These are phyloP conservation scores for Symbiodinium pilosum DNA, from an alignment of 73 alveolate genomes.

Conservation along the genomic window DNA sequence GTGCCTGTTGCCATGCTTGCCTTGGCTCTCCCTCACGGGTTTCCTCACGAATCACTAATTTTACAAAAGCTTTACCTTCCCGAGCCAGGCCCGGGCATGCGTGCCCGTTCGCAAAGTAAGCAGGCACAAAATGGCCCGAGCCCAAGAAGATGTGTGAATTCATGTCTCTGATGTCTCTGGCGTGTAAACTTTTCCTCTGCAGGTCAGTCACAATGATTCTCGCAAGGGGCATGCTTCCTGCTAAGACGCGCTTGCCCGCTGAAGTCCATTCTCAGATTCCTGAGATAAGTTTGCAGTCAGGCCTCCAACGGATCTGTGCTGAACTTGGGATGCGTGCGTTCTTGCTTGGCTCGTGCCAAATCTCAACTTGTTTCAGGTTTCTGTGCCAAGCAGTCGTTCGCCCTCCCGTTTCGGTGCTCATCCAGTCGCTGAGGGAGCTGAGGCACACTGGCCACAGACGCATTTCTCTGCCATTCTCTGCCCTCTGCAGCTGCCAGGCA, in stretches of 20 bases:
- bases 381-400: slow-evolving; percentile 63
- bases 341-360: background rate
- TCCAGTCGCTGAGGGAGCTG: slow-evolving; percentile 22
- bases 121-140: background rate
- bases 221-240: background rate
- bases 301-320: slow-evolving; percentile 61
- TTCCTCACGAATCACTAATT: background rate
- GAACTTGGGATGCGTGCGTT: background rate
- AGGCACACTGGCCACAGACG: background rate
- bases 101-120: slow-evolving; percentile 42
- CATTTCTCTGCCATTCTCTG: background rate
- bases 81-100: slow-evolving; percentile 64
- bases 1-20: too few species aligned
- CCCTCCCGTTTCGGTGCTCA: slow-evolving; percentile 77
- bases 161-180: too few species aligned
- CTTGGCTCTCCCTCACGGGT: too few species aligned
- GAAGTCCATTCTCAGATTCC: background rate
- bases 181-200: too few species aligned
- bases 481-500: background rate
- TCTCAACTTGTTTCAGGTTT: slow-evolving; percentile 1
- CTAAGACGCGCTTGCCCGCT: background rate
- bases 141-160: background rate
- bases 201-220: background rate
- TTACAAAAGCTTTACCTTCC: background rate
- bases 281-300: background rate